Evolutionary conservation across 2,329 filamentous ascomycete genomes (phyloP), one percentile per base, ranked within the genome.

Genomic region (Ophioceras dolichostomum): DNA sequence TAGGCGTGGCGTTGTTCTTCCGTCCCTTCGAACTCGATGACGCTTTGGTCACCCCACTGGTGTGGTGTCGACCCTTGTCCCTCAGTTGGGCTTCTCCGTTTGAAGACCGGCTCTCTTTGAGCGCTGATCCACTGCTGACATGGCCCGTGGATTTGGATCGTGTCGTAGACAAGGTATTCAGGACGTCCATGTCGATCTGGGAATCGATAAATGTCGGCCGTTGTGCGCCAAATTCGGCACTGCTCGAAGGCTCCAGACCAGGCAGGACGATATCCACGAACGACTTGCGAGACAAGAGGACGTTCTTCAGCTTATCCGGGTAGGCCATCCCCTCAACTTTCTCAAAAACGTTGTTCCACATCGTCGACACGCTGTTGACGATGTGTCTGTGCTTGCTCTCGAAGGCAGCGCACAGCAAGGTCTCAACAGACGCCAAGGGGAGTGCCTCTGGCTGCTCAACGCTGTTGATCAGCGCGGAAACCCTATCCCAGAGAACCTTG

Each of bases 281-380:
- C 1, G 68, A 58, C n/a, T 68, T 66, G 10, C 87, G 57, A 13
- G 69, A 70, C 19, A 70, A 62, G 24, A 94, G 61, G 2, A 77
- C 70, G 3, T 64, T 56, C 47, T 76, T 75, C 5, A 94, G 62
- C 21, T 62, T 62, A 10, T 69, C 56, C 0, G 86, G 81, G 54
- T 84, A 89, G 18, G 72, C 59, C 2, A 86, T 50, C 5, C 60
- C 59, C 4, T 73, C 62, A 28, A 72, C 67, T 13, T 69, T 60
- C 16, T 76, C 76, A 49, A 85, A 86, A 0, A 78, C 70, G 0
- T 58, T 53, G 46, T 87, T 88, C 86, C 86, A 95, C 43, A 65
- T 47, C 18, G 60, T 58, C 27, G 63, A 57, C 14, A 67, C 59
- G 49, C 51, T 64, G 54, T 57, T 76, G 43, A 61, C 83, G 47